Conservation (phyloP, 2,329 filamentous ascomycete genomes). For the Westerdykella sp. region DNA sequence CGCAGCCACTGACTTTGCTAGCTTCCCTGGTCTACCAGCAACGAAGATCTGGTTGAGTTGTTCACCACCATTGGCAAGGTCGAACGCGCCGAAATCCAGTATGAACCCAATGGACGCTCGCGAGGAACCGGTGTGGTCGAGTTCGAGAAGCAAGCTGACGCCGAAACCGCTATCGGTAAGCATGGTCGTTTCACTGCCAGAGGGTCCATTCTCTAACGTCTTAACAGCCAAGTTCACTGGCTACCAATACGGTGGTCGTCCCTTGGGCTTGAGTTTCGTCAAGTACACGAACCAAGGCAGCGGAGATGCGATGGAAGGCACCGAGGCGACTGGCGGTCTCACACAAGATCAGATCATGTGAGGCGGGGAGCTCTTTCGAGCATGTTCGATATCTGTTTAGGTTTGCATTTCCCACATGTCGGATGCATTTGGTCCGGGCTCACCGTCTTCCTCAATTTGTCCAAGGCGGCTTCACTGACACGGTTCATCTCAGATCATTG, state of each 20-base stretch:
- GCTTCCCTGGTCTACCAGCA: constrained; percentile 98
- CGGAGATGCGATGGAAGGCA: constrained; percentile 71
- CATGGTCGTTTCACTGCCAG: constrained; percentile 5
- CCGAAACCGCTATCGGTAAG: constrained; percentile 79
- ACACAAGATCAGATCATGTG: constrained; percentile 99
- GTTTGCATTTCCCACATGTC: no score
- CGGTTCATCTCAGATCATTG: no score
- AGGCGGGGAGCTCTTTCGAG: constrained; percentile 8
- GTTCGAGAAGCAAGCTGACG: constrained; percentile 75
- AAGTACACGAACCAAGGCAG: constrained; percentile 72
- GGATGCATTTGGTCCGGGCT: no score
- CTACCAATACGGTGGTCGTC: constrained; percentile 93
- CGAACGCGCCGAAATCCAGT: constrained; percentile 97
- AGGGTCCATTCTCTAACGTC: constrained; percentile 18
- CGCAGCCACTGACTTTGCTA: constrained; percentile 39
- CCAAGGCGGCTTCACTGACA: no score
- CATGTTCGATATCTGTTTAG: no score
- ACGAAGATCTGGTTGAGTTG: constrained; percentile 91
- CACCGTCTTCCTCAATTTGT: no score
- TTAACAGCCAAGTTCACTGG: constrained; percentile 80
- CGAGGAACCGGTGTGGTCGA: constrained; percentile 94
- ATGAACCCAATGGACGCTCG: constrained; percentile 92
- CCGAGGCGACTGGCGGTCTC: constrained; percentile 60
- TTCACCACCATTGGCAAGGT: constrained; percentile 98
- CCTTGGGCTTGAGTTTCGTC: constrained; percentile 87